Evolutionary conservation across 2,329 filamentous ascomycete species (phyloP).

Genomic region (Fusarium transvaalense): DNA sequence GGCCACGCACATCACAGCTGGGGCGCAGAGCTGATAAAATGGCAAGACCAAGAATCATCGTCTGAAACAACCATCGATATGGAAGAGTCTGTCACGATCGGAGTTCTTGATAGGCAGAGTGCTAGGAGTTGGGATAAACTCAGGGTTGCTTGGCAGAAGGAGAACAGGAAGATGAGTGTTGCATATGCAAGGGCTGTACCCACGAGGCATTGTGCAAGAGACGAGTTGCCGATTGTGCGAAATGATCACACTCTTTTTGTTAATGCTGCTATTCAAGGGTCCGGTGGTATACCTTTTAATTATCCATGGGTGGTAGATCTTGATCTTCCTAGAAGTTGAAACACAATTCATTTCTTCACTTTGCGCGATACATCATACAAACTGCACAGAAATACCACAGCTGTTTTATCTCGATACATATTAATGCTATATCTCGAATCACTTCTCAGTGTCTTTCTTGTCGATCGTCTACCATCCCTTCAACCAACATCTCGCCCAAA

Average conservation of each 20-base stretch:
- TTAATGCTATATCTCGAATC: background rate
- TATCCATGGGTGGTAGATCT: constrained; percentile 38
- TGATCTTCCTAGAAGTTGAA: constrained; percentile 12
- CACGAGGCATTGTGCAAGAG: constrained; percentile 12
- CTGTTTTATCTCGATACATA: background rate
- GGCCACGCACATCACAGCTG: constrained; percentile 52
- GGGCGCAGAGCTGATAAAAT: constrained; percentile 60
- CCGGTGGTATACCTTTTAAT: constrained; percentile 1
- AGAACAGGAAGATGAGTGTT: background rate
- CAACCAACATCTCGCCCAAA: background rate
- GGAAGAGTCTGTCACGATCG: constrained; percentile 54
- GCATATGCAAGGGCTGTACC: background rate
- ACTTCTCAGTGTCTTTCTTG: background rate
- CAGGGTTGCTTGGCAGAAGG: background rate
- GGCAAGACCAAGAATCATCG: constrained; percentile 56
- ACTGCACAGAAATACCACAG: background rate
- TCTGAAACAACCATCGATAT: constrained; percentile 64
- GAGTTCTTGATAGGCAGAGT: constrained; percentile 43
- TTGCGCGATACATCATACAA: background rate
- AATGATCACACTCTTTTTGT: constrained; percentile 37
- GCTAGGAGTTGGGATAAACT: background rate
- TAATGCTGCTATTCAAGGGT: constrained; percentile 36
- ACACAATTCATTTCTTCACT: too few relatives aligned
- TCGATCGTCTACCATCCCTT: too few relatives aligned
- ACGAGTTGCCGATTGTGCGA: background rate